Evolutionary conservation across 768 basidiomycete species (phyloP), one percentile per base, ranked within the genome.

Genomic region (Mycena latifolia): DNA sequence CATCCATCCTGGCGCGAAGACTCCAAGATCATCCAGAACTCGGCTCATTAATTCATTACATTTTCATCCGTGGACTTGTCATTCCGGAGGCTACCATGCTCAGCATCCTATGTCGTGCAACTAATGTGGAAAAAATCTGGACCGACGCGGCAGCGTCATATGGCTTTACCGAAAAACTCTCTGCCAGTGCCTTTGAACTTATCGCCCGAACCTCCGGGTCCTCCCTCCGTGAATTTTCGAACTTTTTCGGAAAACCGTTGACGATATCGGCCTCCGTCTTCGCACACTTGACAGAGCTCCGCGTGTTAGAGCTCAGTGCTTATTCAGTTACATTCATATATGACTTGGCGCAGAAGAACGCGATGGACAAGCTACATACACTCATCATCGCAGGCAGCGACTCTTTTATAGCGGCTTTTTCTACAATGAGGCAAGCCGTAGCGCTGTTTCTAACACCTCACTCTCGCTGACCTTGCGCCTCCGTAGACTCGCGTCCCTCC

Each of bases 221-320:
- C 5, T 24, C 59, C 20, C 51, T 61, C 15, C 27, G 14, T 8
- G 50, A 61, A 33, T 11, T 52, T 6, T 15, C 28, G 22, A 37
- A 24, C 20, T 7, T 5, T 14, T 11, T 50, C 47, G 17, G 2
- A 51, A 0, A 2, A 12, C 8, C 24, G 2, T 24, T 11, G 2
- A 45, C 25, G 20, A 28, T 48, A 5, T 24, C 22, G 6, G 24
- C 39, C 22, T 52, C 59, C 5, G 4, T 53, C 25, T 25, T 61
- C n/a, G 39, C 51, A n/a, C 37, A 8, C 39, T 61, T 52, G 28
- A 22, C 35, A 7, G 28, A 43, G 9, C 59, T 59, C 20, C 39
- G 59, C 11, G 5, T 41, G 7, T 24, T 61, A 25, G 20, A 43
- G 37, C 8, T 52, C n/a, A 20, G 2, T 1, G 27, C 25, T 1